Conservation (phyloP, 2,329 filamentous ascomycete genomes). For the Elsinoe batatas region DNA sequence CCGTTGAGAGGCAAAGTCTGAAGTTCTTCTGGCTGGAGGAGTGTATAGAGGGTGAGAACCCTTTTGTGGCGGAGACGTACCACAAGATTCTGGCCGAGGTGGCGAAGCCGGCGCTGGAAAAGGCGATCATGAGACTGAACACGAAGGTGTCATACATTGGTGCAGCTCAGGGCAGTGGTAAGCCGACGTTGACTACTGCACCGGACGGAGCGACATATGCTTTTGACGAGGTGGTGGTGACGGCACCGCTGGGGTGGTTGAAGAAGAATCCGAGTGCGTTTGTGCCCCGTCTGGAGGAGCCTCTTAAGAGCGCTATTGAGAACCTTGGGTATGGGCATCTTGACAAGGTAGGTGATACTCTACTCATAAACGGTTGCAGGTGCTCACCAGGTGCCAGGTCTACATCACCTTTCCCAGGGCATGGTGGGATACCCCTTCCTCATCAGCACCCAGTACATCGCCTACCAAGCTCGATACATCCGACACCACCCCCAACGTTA, state of each 20-base stretch:
- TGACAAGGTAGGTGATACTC: conserved; percentile 16
- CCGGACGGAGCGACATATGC: conserved; percentile 22
- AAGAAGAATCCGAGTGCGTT: conserved; percentile 40
- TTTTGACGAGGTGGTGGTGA: conserved; percentile 45
- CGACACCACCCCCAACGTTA: conserved; percentile 27
- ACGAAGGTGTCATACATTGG: conserved; percentile 41
- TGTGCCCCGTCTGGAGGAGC: conserved; percentile 33
- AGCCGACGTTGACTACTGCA: conserved; percentile 47
- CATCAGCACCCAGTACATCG: conserved; percentile 21
- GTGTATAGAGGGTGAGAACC: conserved; percentile 61
- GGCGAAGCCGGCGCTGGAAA: conserved; percentile 46
- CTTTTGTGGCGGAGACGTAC: conserved; percentile 54
- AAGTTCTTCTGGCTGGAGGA: conserved; percentile 73
- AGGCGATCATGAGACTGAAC: conserved; percentile 45
- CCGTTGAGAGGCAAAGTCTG: conserved; percentile 55
- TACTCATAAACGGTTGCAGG: background rate
- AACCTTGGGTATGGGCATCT: conserved; percentile 20
- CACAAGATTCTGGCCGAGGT: conserved; percentile 50
- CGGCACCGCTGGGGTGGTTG: conserved; percentile 45
- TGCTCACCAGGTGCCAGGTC: conserved; percentile 23
- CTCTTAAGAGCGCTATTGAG: conserved; percentile 37
- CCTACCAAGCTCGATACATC: conserved; percentile 2
- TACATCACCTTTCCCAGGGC: conserved; percentile 56
- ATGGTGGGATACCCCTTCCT: conserved; percentile 52
- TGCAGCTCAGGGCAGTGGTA: conserved; percentile 38